A percentile compares a stretch with the other conserved stretches of the same genome.
Conservation (phyloP, 2,329 filamentous ascomycete species). For the Exophiala dermatitidis region DNA sequence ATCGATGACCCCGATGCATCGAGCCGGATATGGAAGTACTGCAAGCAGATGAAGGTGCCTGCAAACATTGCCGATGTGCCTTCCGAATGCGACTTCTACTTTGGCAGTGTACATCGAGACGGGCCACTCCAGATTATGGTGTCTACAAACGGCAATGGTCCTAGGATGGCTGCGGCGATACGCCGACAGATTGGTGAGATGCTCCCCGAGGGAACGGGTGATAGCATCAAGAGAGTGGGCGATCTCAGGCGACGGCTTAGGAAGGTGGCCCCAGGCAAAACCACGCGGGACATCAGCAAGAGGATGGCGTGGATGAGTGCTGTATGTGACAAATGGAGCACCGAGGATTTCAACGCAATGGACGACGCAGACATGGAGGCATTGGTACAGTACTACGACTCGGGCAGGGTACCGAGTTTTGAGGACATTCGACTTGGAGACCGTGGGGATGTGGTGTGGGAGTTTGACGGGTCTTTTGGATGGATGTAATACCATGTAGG, state of each 20-base stretch:
- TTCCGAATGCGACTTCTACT: conserved; percentile 96
- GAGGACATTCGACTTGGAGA: conserved; percentile 31
- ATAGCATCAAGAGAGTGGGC: conserved; percentile 79
- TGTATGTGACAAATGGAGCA: conserved; percentile 78
- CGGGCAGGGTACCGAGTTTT: conserved; percentile 35
- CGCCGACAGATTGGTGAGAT: conserved; percentile 69
- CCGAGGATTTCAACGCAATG: conserved; percentile 78
- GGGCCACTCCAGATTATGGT: conserved; percentile 98
- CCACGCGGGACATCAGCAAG: conserved; percentile 29
- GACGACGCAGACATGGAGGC: conserved; percentile 76
- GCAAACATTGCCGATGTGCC: conserved; percentile 97
- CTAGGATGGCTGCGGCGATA: conserved; percentile 80
- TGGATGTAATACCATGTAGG: conserved; percentile 17
- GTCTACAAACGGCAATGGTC: conserved; percentile 94
- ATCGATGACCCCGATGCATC: conserved; percentile 92
- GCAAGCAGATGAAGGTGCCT: conserved; percentile 73
- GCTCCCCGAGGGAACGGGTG: conserved; percentile 71
- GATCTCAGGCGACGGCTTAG: conserved; percentile 70
- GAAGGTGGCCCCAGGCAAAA: conserved; percentile 58
- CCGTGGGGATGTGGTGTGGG: conserved; percentile 22
- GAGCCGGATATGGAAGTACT: conserved; percentile 83
- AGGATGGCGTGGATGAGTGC: conserved; percentile 66
- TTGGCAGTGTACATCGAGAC: conserved; percentile 90
- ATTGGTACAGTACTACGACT: conserved; percentile 66
- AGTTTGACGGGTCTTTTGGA: conserved; percentile 27